These are phyloP conservation scores for Trichoderma atrobrunneum DNA, from an alignment of 2,329 filamentous ascomycete species.

Conservation along the genomic window DNA sequence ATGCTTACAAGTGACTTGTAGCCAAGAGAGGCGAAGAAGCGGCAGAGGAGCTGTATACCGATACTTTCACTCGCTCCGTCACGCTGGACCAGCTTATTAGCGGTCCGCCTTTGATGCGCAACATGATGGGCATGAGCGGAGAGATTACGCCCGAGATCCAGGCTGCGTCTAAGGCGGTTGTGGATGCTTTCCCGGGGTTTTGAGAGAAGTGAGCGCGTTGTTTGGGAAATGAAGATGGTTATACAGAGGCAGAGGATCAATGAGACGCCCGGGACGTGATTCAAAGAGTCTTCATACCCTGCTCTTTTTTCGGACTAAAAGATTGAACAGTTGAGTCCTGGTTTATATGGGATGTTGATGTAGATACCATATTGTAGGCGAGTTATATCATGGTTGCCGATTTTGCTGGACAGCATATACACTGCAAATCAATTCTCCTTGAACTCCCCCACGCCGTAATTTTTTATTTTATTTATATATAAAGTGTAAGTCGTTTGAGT, in stretches of 20 bases:
- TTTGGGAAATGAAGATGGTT: not conserved
- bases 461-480: not conserved
- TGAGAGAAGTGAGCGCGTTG: not conserved
- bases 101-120: constrained; percentile 29
- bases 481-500: not conserved
- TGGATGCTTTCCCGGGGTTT: constrained; percentile 22
- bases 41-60: constrained; percentile 29
- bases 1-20: too few species aligned
- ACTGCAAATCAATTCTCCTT: not conserved
- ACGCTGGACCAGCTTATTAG: constrained; percentile 35
- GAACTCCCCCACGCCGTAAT: not conserved
- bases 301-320: not conserved
- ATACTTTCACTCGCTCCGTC: constrained; percentile 32
- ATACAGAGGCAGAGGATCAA: too few species aligned
- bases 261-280: not conserved
- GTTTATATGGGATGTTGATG: not conserved
- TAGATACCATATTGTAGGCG: not conserved
- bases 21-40: constrained; percentile 22
- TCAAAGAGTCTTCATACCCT: not conserved
- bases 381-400: not conserved
- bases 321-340: not conserved
- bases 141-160: constrained; percentile 32
- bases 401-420: not conserved
- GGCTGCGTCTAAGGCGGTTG: constrained; percentile 28
- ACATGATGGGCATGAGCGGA: constrained; percentile 33